Conservation (phyloP, 805 yeast species). For the Sugiyamaella smithiae region DNA sequence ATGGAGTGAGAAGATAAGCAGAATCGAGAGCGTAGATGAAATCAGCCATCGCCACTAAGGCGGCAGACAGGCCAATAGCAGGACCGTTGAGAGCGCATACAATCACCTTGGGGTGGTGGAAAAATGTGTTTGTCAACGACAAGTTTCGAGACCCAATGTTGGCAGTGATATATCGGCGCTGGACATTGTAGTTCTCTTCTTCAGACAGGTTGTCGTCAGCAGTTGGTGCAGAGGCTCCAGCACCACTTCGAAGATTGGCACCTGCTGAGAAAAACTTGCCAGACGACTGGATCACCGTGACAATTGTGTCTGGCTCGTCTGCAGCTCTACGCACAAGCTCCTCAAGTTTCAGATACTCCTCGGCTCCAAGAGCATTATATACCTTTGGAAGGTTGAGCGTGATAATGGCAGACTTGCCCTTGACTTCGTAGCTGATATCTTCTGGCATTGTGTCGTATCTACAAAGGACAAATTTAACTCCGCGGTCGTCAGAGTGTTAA, state of each 20-base stretch:
- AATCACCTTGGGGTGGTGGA: constrained; percentile 67
- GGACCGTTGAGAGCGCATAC: constrained; percentile 84
- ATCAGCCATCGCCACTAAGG: constrained; percentile 72
- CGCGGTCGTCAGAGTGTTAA: too few species aligned
- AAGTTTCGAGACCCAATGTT: constrained; percentile 69
- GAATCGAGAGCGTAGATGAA: constrained; percentile 63
- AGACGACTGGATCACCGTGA: constrained; percentile 65
- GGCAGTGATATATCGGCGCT: constrained; percentile 45
- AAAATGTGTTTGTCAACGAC: constrained; percentile 62
- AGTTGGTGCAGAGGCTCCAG: background rate
- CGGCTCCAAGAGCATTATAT: constrained; percentile 64
- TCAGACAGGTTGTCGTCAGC: background rate
- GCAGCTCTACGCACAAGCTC: constrained; percentile 61
- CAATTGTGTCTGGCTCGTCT: constrained; percentile 53
- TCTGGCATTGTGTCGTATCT: constrained; percentile 2
- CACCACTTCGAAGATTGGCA: constrained; percentile 57
- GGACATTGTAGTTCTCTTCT: constrained; percentile 18
- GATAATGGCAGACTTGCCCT: constrained; percentile 55
- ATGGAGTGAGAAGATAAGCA: constrained; percentile 66
- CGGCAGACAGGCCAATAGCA: constrained; percentile 74
- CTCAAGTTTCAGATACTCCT: constrained; percentile 59
- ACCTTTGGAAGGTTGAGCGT: constrained; percentile 59
- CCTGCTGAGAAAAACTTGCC: constrained; percentile 85
- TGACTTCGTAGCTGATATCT: constrained; percentile 33
- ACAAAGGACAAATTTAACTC: too few species aligned